A percentile compares a stretch with the other conserved stretches of the same genome.
Evolutionary conservation across 345 rosid genomes (phyloP).

Genomic region (Passiflora organensis): DNA sequence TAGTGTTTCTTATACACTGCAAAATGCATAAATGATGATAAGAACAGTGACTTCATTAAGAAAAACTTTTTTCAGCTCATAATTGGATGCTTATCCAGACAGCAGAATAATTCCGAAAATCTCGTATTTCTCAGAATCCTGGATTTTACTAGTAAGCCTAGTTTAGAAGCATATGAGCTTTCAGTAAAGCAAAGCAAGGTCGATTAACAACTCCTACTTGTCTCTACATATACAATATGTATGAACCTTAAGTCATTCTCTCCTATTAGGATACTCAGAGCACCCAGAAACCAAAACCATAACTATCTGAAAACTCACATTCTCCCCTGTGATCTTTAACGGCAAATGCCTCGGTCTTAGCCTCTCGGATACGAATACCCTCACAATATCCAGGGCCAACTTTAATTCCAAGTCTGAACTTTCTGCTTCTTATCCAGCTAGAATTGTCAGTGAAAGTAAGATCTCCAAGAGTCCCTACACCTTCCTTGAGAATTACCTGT

Average conservation of each 20-base stretch:
- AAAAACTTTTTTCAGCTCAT: too few species aligned
- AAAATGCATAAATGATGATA: constrained; percentile 7
- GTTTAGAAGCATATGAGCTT: too few species aligned
- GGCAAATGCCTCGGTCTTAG: constrained; percentile 82
- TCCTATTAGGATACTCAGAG: too few species aligned
- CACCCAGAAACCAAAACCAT: constrained; percentile 3
- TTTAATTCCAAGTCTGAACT: constrained; percentile 88
- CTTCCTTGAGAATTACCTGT: constrained; percentile 68
- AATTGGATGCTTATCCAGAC: too few species aligned
- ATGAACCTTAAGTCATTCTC: too few species aligned
- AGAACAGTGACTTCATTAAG: too few species aligned
- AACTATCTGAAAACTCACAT: constrained; percentile 40
- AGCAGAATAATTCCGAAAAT: too few species aligned
- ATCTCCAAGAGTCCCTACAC: constrained; percentile 81
- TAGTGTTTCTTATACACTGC: constrained; percentile 94
- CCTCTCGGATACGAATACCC: constrained; percentile 62
- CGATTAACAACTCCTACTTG: too few species aligned
- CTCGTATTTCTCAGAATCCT: too few species aligned
- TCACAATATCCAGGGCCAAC: constrained; percentile 47
- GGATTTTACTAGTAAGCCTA: too few species aligned
- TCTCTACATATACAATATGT: too few species aligned
- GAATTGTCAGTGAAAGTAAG: constrained; percentile 89
- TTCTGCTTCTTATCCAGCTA: constrained; percentile 95
- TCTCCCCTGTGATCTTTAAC: constrained; percentile 98
- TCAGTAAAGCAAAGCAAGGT: too few species aligned